Evolutionary conservation across 2,329 filamentous ascomycete genomes (phyloP).

Genomic region (Aspergillus sp.): DNA sequence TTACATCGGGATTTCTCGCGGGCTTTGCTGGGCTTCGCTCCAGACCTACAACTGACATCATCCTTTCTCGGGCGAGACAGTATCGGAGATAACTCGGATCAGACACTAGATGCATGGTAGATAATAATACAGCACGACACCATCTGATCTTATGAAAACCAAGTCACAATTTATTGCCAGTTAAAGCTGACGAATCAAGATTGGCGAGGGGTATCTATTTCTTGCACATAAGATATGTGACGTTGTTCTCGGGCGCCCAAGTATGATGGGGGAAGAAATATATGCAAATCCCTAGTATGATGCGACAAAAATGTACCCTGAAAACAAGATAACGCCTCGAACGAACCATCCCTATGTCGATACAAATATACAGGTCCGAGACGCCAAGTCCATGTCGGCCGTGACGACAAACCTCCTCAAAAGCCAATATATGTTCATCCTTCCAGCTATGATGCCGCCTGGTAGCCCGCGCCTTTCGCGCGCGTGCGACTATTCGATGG

Average conservation of each 20-base stretch:
- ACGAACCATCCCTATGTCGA: constrained; percentile 23
- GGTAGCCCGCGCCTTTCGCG: not conserved
- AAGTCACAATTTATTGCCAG: not conserved
- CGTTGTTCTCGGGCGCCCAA: not conserved
- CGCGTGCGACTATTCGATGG: not conserved
- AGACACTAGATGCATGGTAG: not conserved
- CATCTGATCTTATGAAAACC: not conserved
- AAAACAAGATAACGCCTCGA: constrained; percentile 24
- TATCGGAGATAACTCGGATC: not conserved
- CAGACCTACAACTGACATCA: not conserved
- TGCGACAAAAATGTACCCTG: constrained; percentile 19
- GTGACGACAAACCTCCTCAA: not conserved
- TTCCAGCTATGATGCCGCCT: not conserved
- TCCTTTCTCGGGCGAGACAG: constrained; percentile 2
- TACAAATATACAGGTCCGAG: constrained; percentile 30
- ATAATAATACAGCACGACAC: too few relatives aligned
- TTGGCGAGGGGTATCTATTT: not conserved
- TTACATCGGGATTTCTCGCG: not conserved
- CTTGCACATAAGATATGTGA: constrained; percentile 1
- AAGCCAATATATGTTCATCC: constrained; percentile 5
- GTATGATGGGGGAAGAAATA: not conserved
- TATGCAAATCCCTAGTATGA: constrained; percentile 10
- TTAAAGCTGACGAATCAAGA: not conserved
- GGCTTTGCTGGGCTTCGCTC: not conserved
- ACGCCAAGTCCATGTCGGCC: constrained; percentile 15